phyloP scores from a whole-genome alignment of 768 basidiomycete genomes.

The Piloderma croceum region DNA sequence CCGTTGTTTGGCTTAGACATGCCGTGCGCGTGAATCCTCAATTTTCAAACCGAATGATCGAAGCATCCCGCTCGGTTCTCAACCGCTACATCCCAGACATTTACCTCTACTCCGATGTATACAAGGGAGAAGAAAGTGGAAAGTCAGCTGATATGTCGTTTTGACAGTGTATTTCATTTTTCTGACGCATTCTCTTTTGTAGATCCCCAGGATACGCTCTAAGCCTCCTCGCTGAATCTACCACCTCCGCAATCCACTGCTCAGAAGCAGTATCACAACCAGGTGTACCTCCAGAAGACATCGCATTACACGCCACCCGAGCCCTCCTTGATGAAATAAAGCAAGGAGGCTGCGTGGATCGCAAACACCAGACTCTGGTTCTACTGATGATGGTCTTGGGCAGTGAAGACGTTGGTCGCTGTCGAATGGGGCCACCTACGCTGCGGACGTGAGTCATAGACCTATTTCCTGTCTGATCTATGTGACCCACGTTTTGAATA shows the following conservation, averaged over 20 bases:
- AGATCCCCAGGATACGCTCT: conserved; percentile 97
- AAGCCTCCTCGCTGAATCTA: conserved; percentile 85
- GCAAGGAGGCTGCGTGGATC: conserved; percentile 85
- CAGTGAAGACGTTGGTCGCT: conserved; percentile 92
- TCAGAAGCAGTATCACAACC: conserved; percentile 82
- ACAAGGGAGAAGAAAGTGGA: conserved; percentile 95
- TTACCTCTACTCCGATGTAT: conserved; percentile 96
- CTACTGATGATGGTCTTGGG: conserved; percentile 92
- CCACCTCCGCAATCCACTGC: conserved; percentile 82
- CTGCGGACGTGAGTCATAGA: conserved; percentile 61
- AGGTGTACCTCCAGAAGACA: conserved; percentile 86
- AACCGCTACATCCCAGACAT: conserved; percentile 98
- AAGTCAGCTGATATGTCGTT: conserved; percentile 55
- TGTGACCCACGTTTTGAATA: conserved; percentile 7
- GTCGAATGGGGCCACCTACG: conserved; percentile 80
- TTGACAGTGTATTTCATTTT: conserved; percentile 1
- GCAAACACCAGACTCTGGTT: conserved; percentile 81
- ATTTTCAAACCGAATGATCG: conserved; percentile 97
- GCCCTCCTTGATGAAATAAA: conserved; percentile 74
- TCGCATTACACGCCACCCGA: conserved; percentile 77
- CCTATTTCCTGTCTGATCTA: neutral
- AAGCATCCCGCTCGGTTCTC: conserved; percentile 84
- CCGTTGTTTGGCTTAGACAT: conserved; percentile 49
- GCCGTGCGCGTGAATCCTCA: conserved; percentile 96
- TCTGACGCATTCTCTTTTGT: neutral